Base-by-base conservation (phyloP, 257 asterid genomes). In the Buddleja alternifolia region DNA sequence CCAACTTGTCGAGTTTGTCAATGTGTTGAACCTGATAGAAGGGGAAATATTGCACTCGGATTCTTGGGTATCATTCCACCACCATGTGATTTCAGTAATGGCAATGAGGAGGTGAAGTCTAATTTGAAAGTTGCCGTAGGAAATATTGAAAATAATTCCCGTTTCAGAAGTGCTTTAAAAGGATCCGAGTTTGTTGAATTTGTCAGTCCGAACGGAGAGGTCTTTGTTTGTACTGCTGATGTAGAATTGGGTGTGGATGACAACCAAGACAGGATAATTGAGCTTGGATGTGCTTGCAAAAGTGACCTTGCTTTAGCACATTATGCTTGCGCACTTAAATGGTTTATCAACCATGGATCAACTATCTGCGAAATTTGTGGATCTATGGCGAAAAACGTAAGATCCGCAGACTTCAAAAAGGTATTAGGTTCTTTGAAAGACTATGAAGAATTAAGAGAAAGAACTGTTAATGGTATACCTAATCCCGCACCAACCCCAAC, bases 271-370 rank as follows among this genome's bases (percentile, higher is more conserved):
- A 76, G 71, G 73, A 73, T 92, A 10, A 16, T 85, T 25, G 94
- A 87, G 81, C 96, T 92, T 58, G 98, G 98, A 14, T 92, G 98
- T 76, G 73, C 90, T 73, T 92, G 98, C 83, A 92, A 92, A 71
- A 88, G 74, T 45, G 98, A 89, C 79, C 92, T 92, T 80, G 95
- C 94, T 50, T 75, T 89, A 50, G 92, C 90, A 39, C 98, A 92
- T 76, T 92, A 92, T 74, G 92, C 94, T 10, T 92, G 98, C 39
- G 98, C 96, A 10, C 90, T 92, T 25, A 89, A 87, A 85, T 92
- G 98, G 98, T 89, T 92, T 72, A 75, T 92, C 76, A 87, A 81
- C 86, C 96, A 89, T 80, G 98, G 98, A 73, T 92, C 96, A 39
- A 87, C 89, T 34, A 74, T 81, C 39, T 92, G 98, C 12, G 98